A percentile compares a stretch with the other conserved stretches of the same genome.
These are phyloP conservation scores for Metschnikowia lachancei DNA, from an alignment of 805 yeast genomes.

Conservation along the genomic window DNA sequence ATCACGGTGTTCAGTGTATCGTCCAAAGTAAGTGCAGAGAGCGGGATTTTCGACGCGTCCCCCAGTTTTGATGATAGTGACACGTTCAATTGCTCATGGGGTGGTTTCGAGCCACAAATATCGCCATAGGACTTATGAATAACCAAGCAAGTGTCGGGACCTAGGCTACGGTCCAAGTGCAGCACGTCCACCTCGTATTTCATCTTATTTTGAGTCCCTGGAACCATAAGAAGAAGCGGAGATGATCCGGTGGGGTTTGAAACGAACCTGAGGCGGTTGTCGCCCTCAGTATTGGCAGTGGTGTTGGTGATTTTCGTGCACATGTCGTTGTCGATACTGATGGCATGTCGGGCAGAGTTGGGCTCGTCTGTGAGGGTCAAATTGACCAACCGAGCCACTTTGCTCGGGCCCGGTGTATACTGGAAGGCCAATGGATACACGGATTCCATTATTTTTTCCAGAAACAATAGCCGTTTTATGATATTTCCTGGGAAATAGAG, in stretches of 20 bases:
- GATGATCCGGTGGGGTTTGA: conserved; percentile 20
- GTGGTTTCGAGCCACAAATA: background rate
- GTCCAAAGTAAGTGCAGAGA: conserved; percentile 27
- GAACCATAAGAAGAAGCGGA: conserved; percentile 35
- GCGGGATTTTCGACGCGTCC: conserved; percentile 33
- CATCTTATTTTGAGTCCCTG: conserved; percentile 22
- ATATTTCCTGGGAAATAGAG: too few species aligned
- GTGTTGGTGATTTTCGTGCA: conserved; percentile 21
- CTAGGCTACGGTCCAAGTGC: conserved; percentile 16
- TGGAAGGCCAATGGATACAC: conserved; percentile 29
- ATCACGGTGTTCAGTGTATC: conserved; percentile 15
- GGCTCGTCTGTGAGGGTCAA: conserved; percentile 27
- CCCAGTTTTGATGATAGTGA: conserved; percentile 7
- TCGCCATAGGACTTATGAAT: conserved; percentile 31
- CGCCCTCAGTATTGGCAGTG: too few species aligned
- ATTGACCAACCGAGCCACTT: conserved; percentile 22
- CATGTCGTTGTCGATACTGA: conserved; percentile 22
- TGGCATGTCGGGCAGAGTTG: conserved; percentile 23
- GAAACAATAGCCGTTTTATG: too few species aligned
- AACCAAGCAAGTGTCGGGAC: conserved; percentile 23
- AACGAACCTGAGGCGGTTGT: conserved; percentile 25
- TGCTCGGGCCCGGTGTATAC: conserved; percentile 17
- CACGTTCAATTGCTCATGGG: conserved; percentile 12
- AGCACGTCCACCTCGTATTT: conserved; percentile 29
- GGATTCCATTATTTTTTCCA: conserved; percentile 13